Evolutionary conservation across 192 early-diverging fungal species (phyloP).

Genomic region (Coemansia reversa): DNA sequence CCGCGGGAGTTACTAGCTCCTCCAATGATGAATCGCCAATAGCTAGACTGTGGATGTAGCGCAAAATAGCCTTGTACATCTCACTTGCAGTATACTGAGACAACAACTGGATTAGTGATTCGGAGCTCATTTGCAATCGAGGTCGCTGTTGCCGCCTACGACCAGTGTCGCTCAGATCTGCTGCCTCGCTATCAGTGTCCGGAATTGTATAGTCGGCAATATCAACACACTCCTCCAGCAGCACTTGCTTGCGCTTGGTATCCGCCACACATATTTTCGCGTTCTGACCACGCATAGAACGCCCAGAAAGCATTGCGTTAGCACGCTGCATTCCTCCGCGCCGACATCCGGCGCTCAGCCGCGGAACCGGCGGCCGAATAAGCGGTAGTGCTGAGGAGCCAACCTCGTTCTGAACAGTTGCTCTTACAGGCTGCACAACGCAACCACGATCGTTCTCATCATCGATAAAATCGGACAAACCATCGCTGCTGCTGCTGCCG

Average conservation of each 20-base stretch:
- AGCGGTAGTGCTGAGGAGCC: background rate
- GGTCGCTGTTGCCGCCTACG: background rate
- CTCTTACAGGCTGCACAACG: background rate
- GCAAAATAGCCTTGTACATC: constrained; percentile 1
- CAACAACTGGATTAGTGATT: constrained; percentile 3
- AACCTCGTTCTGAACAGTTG: background rate
- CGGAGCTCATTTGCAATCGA: background rate
- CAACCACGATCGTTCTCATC: constrained; percentile 13
- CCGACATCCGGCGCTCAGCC: background rate
- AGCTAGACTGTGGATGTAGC: constrained; percentile 14
- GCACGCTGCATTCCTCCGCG: background rate
- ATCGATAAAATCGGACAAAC: constrained; percentile 52
- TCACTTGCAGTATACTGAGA: constrained; percentile 1
- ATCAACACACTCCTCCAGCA: background rate
- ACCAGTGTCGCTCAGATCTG: background rate
- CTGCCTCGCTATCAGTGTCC: background rate
- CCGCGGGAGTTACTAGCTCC: background rate
- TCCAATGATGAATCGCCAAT: background rate
- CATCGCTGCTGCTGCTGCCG: constrained; percentile 13
- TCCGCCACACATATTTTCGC: background rate
- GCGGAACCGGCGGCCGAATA: background rate
- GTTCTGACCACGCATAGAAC: background rate
- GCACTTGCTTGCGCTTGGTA: background rate
- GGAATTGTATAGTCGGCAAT: background rate
- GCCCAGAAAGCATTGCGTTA: no score